Evolutionary conservation across 2,329 filamentous ascomycete species (phyloP).

Genomic region (Sarocladium brachiariae): DNA sequence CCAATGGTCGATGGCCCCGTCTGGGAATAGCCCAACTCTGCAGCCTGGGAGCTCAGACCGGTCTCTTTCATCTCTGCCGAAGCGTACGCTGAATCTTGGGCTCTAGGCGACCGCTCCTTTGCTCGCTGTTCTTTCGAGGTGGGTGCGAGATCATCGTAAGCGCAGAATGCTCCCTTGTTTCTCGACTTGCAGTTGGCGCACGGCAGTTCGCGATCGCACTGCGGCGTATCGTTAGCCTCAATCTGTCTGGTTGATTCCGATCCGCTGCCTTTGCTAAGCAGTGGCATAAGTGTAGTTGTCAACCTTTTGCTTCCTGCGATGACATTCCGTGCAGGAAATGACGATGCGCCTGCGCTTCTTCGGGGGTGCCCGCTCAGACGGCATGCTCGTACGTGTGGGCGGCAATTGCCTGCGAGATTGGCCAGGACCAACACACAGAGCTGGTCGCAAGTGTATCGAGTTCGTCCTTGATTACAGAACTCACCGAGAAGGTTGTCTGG

Average conservation of each 20-base stretch:
- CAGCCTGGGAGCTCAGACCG: conserved; percentile 34
- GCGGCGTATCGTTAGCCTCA: neutral
- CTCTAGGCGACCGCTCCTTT: conserved; percentile 13
- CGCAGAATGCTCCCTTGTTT: conserved; percentile 48
- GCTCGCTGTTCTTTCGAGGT: conserved; percentile 28
- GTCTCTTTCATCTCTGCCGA: neutral
- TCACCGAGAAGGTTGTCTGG: no score
- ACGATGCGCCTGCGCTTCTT: conserved; percentile 54
- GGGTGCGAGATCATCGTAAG: conserved; percentile 47
- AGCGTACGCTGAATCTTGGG: conserved; percentile 13
- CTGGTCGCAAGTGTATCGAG: no score
- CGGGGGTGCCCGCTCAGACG: conserved; percentile 18
- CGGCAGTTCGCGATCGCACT: conserved; percentile 54
- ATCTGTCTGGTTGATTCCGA: no score
- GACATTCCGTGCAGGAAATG: conserved; percentile 58
- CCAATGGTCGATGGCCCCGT: conserved; percentile 45
- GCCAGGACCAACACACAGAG: neutral
- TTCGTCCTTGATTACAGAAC: no score
- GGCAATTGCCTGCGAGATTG: neutral
- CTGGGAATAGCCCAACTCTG: conserved; percentile 48
- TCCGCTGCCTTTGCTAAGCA: no score
- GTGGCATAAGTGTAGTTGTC: neutral
- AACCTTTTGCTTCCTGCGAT: conserved; percentile 57
- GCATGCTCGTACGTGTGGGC: neutral
- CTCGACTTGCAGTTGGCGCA: conserved; percentile 54